Conservation (phyloP, 345 rosid genomes). For the Rubroshorea leprosula region DNA sequence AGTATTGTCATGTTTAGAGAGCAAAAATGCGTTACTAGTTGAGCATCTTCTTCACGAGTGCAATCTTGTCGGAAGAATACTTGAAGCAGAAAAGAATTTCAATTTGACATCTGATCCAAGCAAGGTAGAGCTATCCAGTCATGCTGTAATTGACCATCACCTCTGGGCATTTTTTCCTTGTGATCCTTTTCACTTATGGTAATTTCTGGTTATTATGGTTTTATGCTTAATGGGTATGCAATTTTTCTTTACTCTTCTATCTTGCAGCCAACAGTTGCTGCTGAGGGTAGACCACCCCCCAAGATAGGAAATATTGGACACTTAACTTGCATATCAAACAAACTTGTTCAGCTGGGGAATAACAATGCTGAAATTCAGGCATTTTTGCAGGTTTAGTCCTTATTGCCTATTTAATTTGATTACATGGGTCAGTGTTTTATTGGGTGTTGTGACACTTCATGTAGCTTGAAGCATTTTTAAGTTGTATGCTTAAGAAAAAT, state of each 20-base stretch:
- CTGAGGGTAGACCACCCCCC: slow-evolving; percentile 61
- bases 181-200: too few relatives aligned
- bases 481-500: slow-evolving; percentile 2
- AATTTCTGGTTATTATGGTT: too few relatives aligned
- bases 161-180: background rate
- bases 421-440: background rate
- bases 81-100: slow-evolving; percentile 58
- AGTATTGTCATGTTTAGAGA: slow-evolving; percentile 71
- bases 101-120: slow-evolving; percentile 40
- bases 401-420: background rate
- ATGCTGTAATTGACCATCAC: background rate
- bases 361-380: slow-evolving; percentile 52
- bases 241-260: slow-evolving; percentile 13
- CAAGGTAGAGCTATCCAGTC: slow-evolving; percentile 44
- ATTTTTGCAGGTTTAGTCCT: slow-evolving; percentile 56
- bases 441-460: background rate
- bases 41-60: slow-evolving; percentile 70
- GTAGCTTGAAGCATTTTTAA: background rate
- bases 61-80: slow-evolving; percentile 62
- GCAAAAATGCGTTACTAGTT: slow-evolving; percentile 54
- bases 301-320: slow-evolving; percentile 85
- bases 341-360: slow-evolving; percentile 68
- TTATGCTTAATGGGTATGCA: slow-evolving; percentile 10
- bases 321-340: slow-evolving; percentile 77
- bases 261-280: slow-evolving; percentile 68